A percentile compares a stretch with the other conserved stretches of the same genome.
Conservation (phyloP, 2,329 filamentous ascomycete species). For the Ambrosiella beaveri region DNA sequence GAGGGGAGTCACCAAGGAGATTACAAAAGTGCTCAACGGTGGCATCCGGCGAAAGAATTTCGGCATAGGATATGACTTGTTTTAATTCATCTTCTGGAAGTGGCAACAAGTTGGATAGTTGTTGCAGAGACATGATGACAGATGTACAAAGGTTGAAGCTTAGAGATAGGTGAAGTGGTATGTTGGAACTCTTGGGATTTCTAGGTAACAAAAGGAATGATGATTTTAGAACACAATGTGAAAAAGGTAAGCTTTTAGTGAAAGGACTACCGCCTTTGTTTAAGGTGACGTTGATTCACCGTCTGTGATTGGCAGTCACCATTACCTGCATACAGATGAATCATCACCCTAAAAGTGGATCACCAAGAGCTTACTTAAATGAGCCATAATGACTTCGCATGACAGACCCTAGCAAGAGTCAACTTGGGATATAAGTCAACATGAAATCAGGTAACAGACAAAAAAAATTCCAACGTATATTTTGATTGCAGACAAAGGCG, state of each 20-base stretch:
- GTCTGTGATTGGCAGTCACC: too few relatives aligned
- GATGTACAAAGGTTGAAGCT: not conserved
- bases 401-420: too few relatives aligned
- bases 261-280: too few relatives aligned
- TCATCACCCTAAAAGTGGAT: not conserved
- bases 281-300: too few relatives aligned
- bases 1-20: constrained; percentile 70
- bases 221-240: too few relatives aligned
- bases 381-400: constrained; percentile 7
- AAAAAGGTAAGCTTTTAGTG: too few relatives aligned
- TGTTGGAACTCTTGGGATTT: too few relatives aligned
- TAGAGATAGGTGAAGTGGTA: not conserved
- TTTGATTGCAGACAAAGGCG: not conserved
- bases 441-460: not conserved
- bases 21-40: constrained; percentile 76
- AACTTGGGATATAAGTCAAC: not conserved
- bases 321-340: too few relatives aligned
- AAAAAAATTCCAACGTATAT: not conserved
- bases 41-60: constrained; percentile 56
- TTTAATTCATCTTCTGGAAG: constrained; percentile 70
- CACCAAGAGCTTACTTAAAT: not conserved
- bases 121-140: constrained; percentile 36
- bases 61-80: constrained; percentile 69
- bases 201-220: too few relatives aligned
- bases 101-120: constrained; percentile 64